phyloP scores from a whole-genome alignment of 208 protist genomes.

The Endotrypanum monterogeii region DNA sequence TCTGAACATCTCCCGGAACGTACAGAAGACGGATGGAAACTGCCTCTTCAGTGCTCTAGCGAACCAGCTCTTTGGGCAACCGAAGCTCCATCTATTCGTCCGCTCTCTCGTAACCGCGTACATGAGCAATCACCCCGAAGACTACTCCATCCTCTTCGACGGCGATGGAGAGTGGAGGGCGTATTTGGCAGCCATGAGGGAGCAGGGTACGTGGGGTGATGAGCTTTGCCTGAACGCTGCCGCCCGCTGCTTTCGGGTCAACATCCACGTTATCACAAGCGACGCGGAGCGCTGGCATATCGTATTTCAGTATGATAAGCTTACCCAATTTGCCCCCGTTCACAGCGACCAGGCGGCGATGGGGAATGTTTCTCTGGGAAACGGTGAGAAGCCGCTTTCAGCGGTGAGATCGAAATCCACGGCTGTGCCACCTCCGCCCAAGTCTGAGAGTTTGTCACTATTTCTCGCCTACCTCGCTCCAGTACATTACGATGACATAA shows the following conservation, averaged over 20 bases:
- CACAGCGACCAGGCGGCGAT: background rate
- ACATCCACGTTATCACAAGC: constrained; percentile 89
- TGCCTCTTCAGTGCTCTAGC: constrained; percentile 80
- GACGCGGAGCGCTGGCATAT: constrained; percentile 72
- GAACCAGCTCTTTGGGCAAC: constrained; percentile 74
- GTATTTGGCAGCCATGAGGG: constrained; percentile 65
- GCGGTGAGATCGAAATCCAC: constrained; percentile 11
- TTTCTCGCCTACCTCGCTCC: constrained; percentile 78
- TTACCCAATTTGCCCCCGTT: constrained; percentile 37
- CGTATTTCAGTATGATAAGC: constrained; percentile 74
- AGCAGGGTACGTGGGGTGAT: constrained; percentile 76
- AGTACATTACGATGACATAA: constrained; percentile 87
- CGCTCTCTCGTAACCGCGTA: constrained; percentile 66
- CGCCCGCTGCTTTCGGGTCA: constrained; percentile 78
- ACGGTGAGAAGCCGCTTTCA: constrained; percentile 12
- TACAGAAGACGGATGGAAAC: constrained; percentile 75
- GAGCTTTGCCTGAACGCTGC: constrained; percentile 86
- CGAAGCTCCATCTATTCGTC: constrained; percentile 56
- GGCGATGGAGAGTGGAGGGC: constrained; percentile 50
- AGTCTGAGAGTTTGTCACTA: constrained; percentile 40
- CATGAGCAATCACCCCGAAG: constrained; percentile 55
- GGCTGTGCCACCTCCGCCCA: background rate
- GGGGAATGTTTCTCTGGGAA: background rate
- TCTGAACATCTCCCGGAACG: constrained; percentile 43
- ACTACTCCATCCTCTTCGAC: constrained; percentile 77